Evolutionary conservation across 2,329 filamentous ascomycete species (phyloP), one percentile per base, ranked within the genome.

Genomic region (Exophiala aquamarina): DNA sequence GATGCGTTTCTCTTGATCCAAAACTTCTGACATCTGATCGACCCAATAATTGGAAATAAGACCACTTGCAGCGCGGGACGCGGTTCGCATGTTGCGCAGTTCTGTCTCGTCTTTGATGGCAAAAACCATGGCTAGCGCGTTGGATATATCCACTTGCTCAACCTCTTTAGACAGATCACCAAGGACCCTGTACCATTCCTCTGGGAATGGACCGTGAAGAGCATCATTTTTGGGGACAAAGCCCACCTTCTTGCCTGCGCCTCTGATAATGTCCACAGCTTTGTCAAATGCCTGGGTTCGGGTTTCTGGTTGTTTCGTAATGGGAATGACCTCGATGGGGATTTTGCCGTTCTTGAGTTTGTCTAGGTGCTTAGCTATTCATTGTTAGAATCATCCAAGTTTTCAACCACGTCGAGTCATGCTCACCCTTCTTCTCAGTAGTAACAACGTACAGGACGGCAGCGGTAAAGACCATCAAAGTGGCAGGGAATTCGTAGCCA

Each of bases 401-500:
- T n/a, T n/a, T n/a, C n/a, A n/a, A n/a, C n/a, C n/a, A n/a, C n/a
- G n/a, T n/a, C n/a, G n/a, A n/a, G n/a, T n/a, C n/a, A n/a, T n/a
- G n/a, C 61, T 56, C 66, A 95, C 90, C 92, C 82, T 98, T 98
- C 74, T 98, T 98, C 49, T 89, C 86, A 4, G 93, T 98, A 5
- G 93, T 98, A 57, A 98, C 83, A 50, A 97, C 86, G 71, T 93
- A 94, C 60, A 97, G 77, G 37, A 83, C 83, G 52, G 97, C 93
- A 52, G 84, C 74, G 1, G 92, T 97, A 67, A 98, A 84, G 42
- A 98, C 79, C 76, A 98, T 89, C 55, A 98, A 76, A 0, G 93
- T 98, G 31, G 92, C 91, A 26, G 93, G 93, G 64, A 98, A 98
- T 69, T 98, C 93, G 76, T 98, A 98, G 62, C 93, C 93, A 54